Evolutionary conservation across 2,329 filamentous ascomycete species (phyloP).

Genomic region (Neonectria magnoliae): DNA sequence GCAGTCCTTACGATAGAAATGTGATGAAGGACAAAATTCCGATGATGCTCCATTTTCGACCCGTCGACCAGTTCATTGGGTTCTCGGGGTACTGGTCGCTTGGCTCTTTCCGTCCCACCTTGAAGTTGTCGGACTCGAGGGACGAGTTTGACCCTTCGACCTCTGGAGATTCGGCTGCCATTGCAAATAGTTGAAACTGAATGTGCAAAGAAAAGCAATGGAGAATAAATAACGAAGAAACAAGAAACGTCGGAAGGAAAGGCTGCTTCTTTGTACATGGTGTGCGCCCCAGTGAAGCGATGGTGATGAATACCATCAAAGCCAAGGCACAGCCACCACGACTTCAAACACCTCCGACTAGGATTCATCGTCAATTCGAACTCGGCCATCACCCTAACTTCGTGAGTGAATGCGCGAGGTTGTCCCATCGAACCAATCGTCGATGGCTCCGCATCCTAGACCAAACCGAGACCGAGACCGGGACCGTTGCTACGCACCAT

Average conservation of each 20-base stretch:
- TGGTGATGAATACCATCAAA: not conserved
- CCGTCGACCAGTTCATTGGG: conserved; percentile 73
- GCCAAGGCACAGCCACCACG: not conserved
- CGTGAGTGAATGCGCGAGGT: not conserved
- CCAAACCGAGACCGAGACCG: not conserved
- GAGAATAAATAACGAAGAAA: not conserved
- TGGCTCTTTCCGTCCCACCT: conserved; percentile 27
- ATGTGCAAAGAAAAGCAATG: not conserved
- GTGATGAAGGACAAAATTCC: conserved; percentile 54
- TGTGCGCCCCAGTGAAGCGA: too few species aligned
- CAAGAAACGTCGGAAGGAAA: not conserved
- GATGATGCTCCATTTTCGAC: conserved; percentile 69
- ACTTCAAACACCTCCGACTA: too few species aligned
- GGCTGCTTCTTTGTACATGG: not conserved
- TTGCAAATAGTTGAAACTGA: not conserved
- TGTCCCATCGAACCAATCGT: not conserved
- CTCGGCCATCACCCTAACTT: not conserved
- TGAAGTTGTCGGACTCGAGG: conserved; percentile 11
- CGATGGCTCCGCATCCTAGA: not conserved
- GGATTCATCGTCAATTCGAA: not conserved
- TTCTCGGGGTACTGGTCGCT: conserved; percentile 67
- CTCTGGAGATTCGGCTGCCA: not conserved
- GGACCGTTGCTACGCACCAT: not conserved
- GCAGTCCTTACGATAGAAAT: conserved; percentile 47
- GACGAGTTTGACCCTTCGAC: not conserved